A percentile compares a stretch with the other conserved stretches of the same genome.
These are phyloP conservation scores for Rhinocladiella similis DNA, from an alignment of 2,329 filamentous ascomycete genomes.

Conservation along the genomic window DNA sequence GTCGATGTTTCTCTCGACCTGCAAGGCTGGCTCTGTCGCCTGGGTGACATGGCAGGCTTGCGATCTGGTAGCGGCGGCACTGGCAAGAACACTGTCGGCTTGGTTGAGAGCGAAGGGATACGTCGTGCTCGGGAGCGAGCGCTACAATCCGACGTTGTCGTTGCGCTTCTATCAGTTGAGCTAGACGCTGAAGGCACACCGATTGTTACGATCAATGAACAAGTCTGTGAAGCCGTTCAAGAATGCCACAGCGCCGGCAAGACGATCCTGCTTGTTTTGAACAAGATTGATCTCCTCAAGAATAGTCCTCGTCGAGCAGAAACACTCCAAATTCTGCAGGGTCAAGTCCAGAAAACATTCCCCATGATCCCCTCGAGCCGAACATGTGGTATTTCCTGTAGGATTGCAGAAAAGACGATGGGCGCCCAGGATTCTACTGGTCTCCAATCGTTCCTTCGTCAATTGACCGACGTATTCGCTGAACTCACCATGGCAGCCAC, in stretches of 20 bases:
- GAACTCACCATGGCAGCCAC: slow-evolving; percentile 62
- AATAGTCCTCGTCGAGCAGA: slow-evolving; percentile 2
- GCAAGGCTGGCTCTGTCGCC: slow-evolving; percentile 84
- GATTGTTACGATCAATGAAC: slow-evolving; percentile 49
- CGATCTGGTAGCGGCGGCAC: slow-evolving; percentile 41
- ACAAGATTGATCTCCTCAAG: slow-evolving; percentile 58
- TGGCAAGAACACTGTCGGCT: slow-evolving; percentile 54
- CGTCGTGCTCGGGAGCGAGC: slow-evolving; percentile 79
- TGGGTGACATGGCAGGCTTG: slow-evolving; percentile 93
- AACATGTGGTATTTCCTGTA: slow-evolving; percentile 72
- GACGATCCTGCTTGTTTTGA: slow-evolving; percentile 59
- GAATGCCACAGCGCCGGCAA: slow-evolving; percentile 51
- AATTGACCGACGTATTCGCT: slow-evolving; percentile 67
- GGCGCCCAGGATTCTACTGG: slow-evolving; percentile 52
- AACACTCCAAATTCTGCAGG: slow-evolving; percentile 12
- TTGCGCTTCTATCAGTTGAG: slow-evolving; percentile 78
- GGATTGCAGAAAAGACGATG: slow-evolving; percentile 44
- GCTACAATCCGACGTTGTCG: slow-evolving; percentile 77
- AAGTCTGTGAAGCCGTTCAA: slow-evolving; percentile 56
- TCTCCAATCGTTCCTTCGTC: slow-evolving; percentile 67
- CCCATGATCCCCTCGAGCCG: slow-evolving; percentile 46
- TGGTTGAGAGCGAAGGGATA: slow-evolving; percentile 87
- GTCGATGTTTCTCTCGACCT: slow-evolving; percentile 90
- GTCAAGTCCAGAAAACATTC: slow-evolving; percentile 45
- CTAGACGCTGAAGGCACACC: slow-evolving; percentile 33